A percentile compares a stretch with the other conserved stretches of the same genome.
phyloP scores from a whole-genome alignment of 805 yeast species.

The Lachancea fermentati region DNA sequence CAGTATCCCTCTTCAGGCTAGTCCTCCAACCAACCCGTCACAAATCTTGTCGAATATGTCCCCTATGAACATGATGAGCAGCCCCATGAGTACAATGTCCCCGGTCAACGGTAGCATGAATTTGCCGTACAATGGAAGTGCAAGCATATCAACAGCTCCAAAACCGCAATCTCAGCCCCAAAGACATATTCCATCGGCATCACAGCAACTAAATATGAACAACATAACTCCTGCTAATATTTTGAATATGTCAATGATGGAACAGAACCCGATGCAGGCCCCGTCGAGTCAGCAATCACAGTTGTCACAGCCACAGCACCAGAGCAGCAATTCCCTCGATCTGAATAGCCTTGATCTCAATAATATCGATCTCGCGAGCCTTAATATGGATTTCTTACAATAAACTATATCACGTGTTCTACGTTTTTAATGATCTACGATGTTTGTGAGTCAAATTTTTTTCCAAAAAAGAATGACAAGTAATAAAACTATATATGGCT shows the following conservation, averaged over 20 bases:
- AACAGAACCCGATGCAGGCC: constrained; percentile 8
- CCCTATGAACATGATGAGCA: constrained; percentile 19
- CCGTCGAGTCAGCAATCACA: constrained; percentile 6
- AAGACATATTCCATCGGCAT: constrained; percentile 5
- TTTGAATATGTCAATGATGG: constrained; percentile 11
- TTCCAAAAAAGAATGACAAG: constrained; percentile 1
- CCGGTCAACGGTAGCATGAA: constrained; percentile 10
- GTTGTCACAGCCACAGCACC: constrained; percentile 13
- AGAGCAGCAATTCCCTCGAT: constrained; percentile 19
- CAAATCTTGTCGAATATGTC: constrained; percentile 18
- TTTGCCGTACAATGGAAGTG: neutral
- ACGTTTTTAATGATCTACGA: neutral
- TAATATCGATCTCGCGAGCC: constrained; percentile 25
- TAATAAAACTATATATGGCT: neutral
- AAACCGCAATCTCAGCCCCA: constrained; percentile 1
- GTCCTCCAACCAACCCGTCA: constrained; percentile 12
- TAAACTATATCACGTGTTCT: neutral
- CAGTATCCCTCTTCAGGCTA: neutral
- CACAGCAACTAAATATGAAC: constrained; percentile 5
- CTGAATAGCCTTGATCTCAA: constrained; percentile 15
- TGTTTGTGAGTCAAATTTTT: constrained; percentile 1
- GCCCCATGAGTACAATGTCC: constrained; percentile 22
- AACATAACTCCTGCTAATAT: constrained; percentile 12
- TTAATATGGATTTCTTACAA: constrained; percentile 30
- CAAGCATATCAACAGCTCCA: neutral